Percentiles rank a stretch among this genome's conserved stretches.
phyloP scores from a whole-genome alignment of 208 protist species.

The Crithidia expoeki region DNA sequence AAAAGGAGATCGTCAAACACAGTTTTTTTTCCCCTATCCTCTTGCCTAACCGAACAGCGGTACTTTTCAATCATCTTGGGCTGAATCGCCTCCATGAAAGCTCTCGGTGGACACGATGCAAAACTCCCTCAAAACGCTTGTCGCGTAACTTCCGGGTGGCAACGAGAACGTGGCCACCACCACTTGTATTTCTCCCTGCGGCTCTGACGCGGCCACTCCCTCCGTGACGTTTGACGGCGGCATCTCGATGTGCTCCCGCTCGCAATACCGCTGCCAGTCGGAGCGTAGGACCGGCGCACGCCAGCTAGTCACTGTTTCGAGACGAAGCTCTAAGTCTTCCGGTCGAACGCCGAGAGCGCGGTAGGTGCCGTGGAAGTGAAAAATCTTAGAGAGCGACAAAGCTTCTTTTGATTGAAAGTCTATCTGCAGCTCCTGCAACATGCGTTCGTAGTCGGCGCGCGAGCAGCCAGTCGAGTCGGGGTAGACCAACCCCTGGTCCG shows the following conservation, averaged over 20 bases:
- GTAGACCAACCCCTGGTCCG: slow-evolving; percentile 71
- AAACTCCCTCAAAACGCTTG: slow-evolving; percentile 84
- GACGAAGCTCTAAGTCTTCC: slow-evolving; percentile 38
- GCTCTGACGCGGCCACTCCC: slow-evolving; percentile 10
- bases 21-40: neutral
- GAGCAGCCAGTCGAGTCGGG: slow-evolving; percentile 57
- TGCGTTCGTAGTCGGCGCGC: slow-evolving; percentile 54
- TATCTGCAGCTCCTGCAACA: slow-evolving; percentile 40
- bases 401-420: slow-evolving; percentile 24
- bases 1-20: too few species aligned
- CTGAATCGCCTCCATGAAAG: slow-evolving; percentile 29
- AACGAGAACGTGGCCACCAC: slow-evolving; percentile 78
- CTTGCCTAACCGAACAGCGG: neutral
- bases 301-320: slow-evolving; percentile 36
- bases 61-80: slow-evolving; percentile 2
- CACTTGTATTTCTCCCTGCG: slow-evolving; percentile 33
- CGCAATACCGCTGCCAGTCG: slow-evolving; percentile 53
- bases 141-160: slow-evolving; percentile 88
- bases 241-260: slow-evolving; percentile 6
- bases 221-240: neutral
- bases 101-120: slow-evolving; percentile 49
- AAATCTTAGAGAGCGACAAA: slow-evolving; percentile 66
- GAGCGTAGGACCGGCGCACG: slow-evolving; percentile 61
- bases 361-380: slow-evolving; percentile 92
- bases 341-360: slow-evolving; percentile 66